Base-by-base conservation (phyloP, 192 early-diverging fungal genomes). In the Chytriomyces sp. region DNA sequence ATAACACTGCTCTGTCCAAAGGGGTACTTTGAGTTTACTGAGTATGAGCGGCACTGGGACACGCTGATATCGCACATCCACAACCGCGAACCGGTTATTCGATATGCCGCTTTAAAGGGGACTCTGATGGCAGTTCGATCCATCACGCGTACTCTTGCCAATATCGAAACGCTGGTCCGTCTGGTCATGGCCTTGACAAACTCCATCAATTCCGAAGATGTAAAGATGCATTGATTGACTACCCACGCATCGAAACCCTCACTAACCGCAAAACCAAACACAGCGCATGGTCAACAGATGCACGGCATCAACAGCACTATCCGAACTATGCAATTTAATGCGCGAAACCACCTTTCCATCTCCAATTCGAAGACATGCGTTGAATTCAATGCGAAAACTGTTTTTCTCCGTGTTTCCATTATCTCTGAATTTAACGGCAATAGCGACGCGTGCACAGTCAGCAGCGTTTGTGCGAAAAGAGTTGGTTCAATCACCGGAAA, bases 391-490 rank as follows among this genome's bases (percentile, higher is more conserved):
- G 7, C n/a, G 79, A 2, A 77, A 35, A 2, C 68, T 78, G 20
- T 72, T 85, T 26, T 47, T 82, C 10, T 18, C 20, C n/a, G 72
- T 82, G 18, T 87, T 83, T 72, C 84, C 84, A n/a, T 44, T 35
- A 2, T 35, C 28, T 0, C 28, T 35, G 28, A 35, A 35, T 35
- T 35, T 35, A 35, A 35, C 2, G 28, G 28, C 28, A 35, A 35
- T 2, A 35, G 2, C 28, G 2, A 35, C 28, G 28, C 28, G 28
- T 35, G 28, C 28, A 2, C 28, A 35, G 28, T 35, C 28, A 35
- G 28, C 28, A 35, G 28, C 28, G 28, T 35, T 35, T 35, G 28
- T 35, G 28, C 28, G 28, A 35, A 35, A 35, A 35, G 28, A 35
- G 28, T 35, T 35, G 28, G 28, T 35, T 35, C 28, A 35, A 35